Conservation (phyloP, 1,139 yeast species). For the Insectozyma bohioensis region DNA sequence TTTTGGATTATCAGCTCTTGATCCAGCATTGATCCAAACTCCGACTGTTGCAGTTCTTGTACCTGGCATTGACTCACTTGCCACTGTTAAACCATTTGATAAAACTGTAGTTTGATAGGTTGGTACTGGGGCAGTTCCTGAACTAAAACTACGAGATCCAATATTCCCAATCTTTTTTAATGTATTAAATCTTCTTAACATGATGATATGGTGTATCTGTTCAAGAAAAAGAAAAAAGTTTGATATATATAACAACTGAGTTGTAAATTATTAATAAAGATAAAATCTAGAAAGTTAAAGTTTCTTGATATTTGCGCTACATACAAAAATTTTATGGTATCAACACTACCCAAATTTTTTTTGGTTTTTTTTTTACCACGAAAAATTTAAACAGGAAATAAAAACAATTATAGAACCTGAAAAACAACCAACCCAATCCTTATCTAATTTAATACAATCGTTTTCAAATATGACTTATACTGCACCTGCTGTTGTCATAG, state of each 20-base stretch:
- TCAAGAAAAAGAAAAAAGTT: constrained; percentile 3
- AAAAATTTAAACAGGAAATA: neutral
- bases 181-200: constrained; percentile 10
- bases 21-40: constrained; percentile 97
- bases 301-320: too few species aligned
- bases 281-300: too few species aligned
- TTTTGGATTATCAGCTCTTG: constrained; percentile 86
- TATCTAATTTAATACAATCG: too few species aligned
- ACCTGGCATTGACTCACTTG: constrained; percentile 84
- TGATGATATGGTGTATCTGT: neutral
- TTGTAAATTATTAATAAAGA: too few species aligned
- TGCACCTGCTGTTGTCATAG: constrained; percentile 64
- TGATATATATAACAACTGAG: constrained; percentile 3
- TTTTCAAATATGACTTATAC: constrained; percentile 29
- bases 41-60: constrained; percentile 96
- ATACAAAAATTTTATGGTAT: too few species aligned
- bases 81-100: constrained; percentile 86
- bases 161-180: constrained; percentile 2
- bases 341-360: too few species aligned
- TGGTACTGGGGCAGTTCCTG: constrained; percentile 17
- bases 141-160: constrained; percentile 7
- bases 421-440: constrained; percentile 1
- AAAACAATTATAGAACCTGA: constrained; percentile 4
- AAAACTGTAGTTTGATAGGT: constrained; percentile 27
- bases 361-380: too few species aligned